phyloP scores from a whole-genome alignment of 1,139 yeast genomes.

The Debaryomyces fabryi region DNA sequence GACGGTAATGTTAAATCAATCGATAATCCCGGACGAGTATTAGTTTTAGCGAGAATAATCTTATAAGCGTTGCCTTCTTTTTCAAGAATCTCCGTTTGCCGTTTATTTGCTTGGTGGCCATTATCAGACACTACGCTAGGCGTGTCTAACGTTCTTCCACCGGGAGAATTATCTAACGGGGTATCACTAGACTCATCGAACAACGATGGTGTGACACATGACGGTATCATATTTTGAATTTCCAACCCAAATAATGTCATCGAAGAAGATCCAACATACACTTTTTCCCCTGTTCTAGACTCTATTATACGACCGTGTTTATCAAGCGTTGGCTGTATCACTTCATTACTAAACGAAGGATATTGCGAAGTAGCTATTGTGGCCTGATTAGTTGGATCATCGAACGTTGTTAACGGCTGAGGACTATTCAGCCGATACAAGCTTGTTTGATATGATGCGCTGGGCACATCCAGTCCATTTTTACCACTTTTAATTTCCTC shows the following conservation, averaged over 20 bases:
- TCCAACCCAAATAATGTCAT: constrained; percentile 81
- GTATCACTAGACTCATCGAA: constrained; percentile 17
- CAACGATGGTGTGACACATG: constrained; percentile 24
- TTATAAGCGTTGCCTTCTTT: constrained; percentile 76
- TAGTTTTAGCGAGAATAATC: constrained; percentile 67
- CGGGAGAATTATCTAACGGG: constrained; percentile 16
- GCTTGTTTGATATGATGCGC: neutral
- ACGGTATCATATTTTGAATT: constrained; percentile 62
- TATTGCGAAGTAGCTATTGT: constrained; percentile 2
- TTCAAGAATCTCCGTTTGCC: constrained; percentile 55
- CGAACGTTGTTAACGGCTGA: neutral
- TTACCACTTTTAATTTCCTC: constrained; percentile 22
- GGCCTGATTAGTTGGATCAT: neutral
- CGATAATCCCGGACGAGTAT: constrained; percentile 66
- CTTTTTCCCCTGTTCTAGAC: constrained; percentile 72
- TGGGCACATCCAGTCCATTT: constrained; percentile 1
- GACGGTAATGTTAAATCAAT: constrained; percentile 75
- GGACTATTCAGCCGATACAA: neutral
- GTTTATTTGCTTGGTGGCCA: constrained; percentile 16
- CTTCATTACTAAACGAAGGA: constrained; percentile 30
- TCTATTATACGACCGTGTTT: constrained; percentile 71
- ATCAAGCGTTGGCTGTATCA: constrained; percentile 68
- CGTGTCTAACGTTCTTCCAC: neutral
- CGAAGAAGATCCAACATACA: constrained; percentile 78
- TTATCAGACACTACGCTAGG: constrained; percentile 2